Conservation (phyloP, 306 rosid genomes). For the Acmispon strigosus region DNA sequence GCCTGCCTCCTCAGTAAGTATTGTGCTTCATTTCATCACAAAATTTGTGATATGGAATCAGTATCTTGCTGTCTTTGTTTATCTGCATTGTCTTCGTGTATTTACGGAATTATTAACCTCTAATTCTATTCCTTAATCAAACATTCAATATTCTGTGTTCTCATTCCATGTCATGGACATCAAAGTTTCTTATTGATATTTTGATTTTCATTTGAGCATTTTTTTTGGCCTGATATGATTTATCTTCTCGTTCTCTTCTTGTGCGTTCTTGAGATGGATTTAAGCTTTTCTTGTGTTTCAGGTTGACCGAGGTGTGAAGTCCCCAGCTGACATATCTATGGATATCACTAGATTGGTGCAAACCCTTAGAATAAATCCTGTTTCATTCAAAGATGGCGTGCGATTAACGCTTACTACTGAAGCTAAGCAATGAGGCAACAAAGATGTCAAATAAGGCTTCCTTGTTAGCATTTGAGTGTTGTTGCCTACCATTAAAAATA, state of each 20-base stretch:
- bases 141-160: not conserved
- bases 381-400: conserved; percentile 67
- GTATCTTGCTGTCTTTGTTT: not conserved
- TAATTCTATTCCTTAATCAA: not conserved
- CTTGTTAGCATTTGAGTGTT: not conserved
- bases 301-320: conserved; percentile 87
- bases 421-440: conserved; percentile 31
- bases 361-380: conserved; percentile 50
- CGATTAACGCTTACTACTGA: conserved; percentile 54
- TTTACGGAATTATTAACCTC: not conserved
- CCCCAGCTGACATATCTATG: conserved; percentile 95
- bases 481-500: not conserved
- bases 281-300: conserved; percentile 17
- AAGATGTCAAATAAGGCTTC: not conserved
- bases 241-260: not conserved
- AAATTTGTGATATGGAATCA: not conserved
- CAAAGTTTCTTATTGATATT: conserved; percentile 3
- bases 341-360: conserved; percentile 62
- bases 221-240: not conserved
- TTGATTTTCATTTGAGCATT: conserved; percentile 1
- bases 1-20: conserved; percentile 64
- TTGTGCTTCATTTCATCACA: conserved; percentile 9
- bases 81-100: not conserved
- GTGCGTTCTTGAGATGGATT: not conserved
- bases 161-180: not conserved